These are phyloP conservation scores for Trichoderma sp. DNA, from an alignment of 2,329 filamentous ascomycete genomes.

Conservation along the genomic window DNA sequence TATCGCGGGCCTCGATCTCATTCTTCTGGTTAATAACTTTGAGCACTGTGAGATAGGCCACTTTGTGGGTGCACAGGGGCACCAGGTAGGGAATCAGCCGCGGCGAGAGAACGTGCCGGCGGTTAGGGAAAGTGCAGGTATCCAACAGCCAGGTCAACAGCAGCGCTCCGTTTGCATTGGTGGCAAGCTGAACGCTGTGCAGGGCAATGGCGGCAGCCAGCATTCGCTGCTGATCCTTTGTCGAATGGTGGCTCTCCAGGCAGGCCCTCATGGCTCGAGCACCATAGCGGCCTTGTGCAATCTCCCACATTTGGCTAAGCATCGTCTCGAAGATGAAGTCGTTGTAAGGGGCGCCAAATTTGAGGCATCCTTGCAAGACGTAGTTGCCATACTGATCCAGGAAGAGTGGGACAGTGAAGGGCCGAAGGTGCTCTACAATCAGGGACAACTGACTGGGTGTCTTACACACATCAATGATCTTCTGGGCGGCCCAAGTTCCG, in stretches of 20 bases:
- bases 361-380: conserved; percentile 92
- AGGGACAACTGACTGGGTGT: conserved; percentile 78
- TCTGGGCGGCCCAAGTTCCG: conserved; percentile 98
- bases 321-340: conserved; percentile 98
- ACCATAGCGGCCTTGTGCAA: conserved; percentile 90
- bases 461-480: conserved; percentile 97
- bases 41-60: conserved; percentile 93
- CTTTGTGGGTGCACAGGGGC: conserved; percentile 96
- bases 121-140: conserved; percentile 92
- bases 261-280: conserved; percentile 96
- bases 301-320: conserved; percentile 91
- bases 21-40: conserved; percentile 99
- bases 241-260: conserved; percentile 91
- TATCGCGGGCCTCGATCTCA: conserved; percentile 88
- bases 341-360: conserved; percentile 86
- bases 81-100: conserved; percentile 91
- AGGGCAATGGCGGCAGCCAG: conserved; percentile 93
- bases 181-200: conserved; percentile 93
- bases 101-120: conserved; percentile 88
- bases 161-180: conserved; percentile 92
- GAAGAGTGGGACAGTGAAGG: conserved; percentile 89
- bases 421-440: conserved; percentile 81
- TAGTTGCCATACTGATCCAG: conserved; percentile 99
- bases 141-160: conserved; percentile 97
- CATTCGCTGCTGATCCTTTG: conserved; percentile 93